phyloP scores from a whole-genome alignment of 1,284 basidiomycete genomes.

The Pulveroboletus sp. region DNA sequence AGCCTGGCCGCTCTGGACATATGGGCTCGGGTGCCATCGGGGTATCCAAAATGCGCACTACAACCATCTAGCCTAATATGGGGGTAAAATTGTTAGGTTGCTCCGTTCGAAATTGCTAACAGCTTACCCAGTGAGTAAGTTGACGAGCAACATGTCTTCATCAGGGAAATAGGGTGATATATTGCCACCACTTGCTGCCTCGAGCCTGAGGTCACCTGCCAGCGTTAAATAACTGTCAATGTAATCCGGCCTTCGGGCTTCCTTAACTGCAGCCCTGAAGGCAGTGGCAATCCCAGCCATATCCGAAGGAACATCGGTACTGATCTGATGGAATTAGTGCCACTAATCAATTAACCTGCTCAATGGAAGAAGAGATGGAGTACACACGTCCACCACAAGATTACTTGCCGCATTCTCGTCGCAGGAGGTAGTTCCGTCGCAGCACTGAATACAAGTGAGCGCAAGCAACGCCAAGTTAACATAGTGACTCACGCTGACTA shows the following conservation, averaged over 20 bases:
- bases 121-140: slow-evolving; percentile 26
- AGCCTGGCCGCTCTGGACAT: slow-evolving; percentile 12
- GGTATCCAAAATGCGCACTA: slow-evolving; percentile 26
- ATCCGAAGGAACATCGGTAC: slow-evolving; percentile 3
- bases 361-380: not conserved
- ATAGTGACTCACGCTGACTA: slow-evolving; percentile 18
- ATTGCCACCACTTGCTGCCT: slow-evolving; percentile 16
- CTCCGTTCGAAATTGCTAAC: not conserved
- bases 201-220: slow-evolving; percentile 24
- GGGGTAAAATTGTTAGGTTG: not conserved
- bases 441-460: slow-evolving; percentile 19
- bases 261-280: slow-evolving; percentile 18
- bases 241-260: slow-evolving; percentile 15
- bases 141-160: slow-evolving; percentile 20
- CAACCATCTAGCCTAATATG: slow-evolving; percentile 14
- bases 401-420: slow-evolving; percentile 6
- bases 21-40: not conserved
- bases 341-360: not conserved
- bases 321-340: slow-evolving; percentile 5
- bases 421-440: slow-evolving; percentile 12
- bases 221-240: slow-evolving; percentile 24
- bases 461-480: not conserved
- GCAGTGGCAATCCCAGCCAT: slow-evolving; percentile 15
- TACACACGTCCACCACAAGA: slow-evolving; percentile 19
- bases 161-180: not conserved